phyloP scores from a whole-genome alignment of 2,329 filamentous ascomycete species.

The Aspergillus arachidicola region DNA sequence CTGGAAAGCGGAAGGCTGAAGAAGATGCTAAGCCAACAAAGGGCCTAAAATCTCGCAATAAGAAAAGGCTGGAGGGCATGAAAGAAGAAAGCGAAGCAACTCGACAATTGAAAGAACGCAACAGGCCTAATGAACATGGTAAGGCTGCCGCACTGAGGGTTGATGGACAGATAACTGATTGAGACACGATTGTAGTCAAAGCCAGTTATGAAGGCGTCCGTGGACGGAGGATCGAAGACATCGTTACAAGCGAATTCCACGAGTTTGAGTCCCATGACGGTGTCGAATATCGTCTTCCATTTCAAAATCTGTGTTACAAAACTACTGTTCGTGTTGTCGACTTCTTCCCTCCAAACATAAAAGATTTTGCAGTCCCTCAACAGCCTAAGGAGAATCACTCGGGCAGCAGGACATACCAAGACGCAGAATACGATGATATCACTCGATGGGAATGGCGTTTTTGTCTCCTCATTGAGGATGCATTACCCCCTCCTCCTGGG shows the following conservation, averaged over 20 bases:
- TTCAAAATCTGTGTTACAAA: constrained; percentile 72
- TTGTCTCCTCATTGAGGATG: constrained; percentile 75
- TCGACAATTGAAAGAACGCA: constrained; percentile 27
- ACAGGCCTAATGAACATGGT: constrained; percentile 47
- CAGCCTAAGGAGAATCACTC: constrained; percentile 51
- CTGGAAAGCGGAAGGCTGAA: constrained; percentile 35
- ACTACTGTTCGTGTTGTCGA: constrained; percentile 76
- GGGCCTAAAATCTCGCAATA: constrained; percentile 36
- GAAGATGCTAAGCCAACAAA: constrained; percentile 29
- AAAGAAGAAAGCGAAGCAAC: constrained; percentile 34
- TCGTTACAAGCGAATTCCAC: constrained; percentile 52
- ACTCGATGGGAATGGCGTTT: constrained; percentile 81
- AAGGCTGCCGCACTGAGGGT: constrained; percentile 20
- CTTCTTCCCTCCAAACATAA: constrained; percentile 70
- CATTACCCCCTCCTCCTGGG: constrained; percentile 40
- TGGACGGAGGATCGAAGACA: constrained; percentile 47
- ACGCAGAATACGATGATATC: constrained; percentile 8
- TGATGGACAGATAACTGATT: constrained; percentile 6
- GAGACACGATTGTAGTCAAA: constrained; percentile 44
- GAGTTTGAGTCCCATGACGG: constrained; percentile 50
- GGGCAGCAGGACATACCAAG: constrained; percentile 35
- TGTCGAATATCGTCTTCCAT: constrained; percentile 61
- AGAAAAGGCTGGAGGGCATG: constrained; percentile 33
- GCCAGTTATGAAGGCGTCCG: constrained; percentile 48
- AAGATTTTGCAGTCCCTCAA: constrained; percentile 66